phyloP scores from a whole-genome alignment of 2,329 filamentous ascomycete species.

The Nothophaeocryptopus gaeumannii region DNA sequence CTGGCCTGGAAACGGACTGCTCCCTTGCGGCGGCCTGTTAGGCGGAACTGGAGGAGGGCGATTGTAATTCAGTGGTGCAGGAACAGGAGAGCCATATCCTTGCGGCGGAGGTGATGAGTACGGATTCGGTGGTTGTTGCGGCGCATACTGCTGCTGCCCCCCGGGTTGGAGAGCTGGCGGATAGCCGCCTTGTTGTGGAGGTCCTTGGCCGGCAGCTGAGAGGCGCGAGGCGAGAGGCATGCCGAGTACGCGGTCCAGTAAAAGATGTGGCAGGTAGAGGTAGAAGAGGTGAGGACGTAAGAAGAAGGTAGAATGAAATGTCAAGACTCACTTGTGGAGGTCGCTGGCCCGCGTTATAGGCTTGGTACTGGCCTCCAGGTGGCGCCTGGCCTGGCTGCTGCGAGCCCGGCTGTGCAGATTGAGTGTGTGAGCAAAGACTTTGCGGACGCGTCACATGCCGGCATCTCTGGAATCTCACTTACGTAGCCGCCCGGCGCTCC shows the following conservation, averaged over 20 bases:
- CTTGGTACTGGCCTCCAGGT: slow-evolving; percentile 48
- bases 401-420: slow-evolving; percentile 24
- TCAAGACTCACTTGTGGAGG: slow-evolving; percentile 24
- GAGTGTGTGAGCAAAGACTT: slow-evolving; percentile 15
- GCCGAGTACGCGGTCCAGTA: slow-evolving; percentile 5
- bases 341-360: slow-evolving; percentile 38
- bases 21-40: slow-evolving; percentile 19
- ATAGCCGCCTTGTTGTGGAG: slow-evolving; percentile 30
- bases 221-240: slow-evolving; percentile 33
- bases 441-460: slow-evolving; percentile 15
- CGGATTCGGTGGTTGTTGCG: slow-evolving; percentile 20
- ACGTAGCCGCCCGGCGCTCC: slow-evolving; percentile 49
- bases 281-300: slow-evolving; percentile 10
- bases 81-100: slow-evolving; percentile 35
- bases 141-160: slow-evolving; percentile 26
- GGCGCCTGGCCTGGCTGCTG: slow-evolving; percentile 30
- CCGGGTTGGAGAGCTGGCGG: slow-evolving; percentile 43
- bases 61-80: slow-evolving; percentile 36
- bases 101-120: slow-evolving; percentile 22
- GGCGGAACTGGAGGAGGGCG: slow-evolving; percentile 39
- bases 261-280: not conserved
- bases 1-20: not conserved
- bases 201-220: slow-evolving; percentile 25
- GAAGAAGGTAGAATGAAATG: slow-evolving; percentile 6
- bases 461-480: slow-evolving; percentile 37